Conservation (phyloP, 2,329 filamentous ascomycete genomes). For the Harringtonia lauricola region DNA sequence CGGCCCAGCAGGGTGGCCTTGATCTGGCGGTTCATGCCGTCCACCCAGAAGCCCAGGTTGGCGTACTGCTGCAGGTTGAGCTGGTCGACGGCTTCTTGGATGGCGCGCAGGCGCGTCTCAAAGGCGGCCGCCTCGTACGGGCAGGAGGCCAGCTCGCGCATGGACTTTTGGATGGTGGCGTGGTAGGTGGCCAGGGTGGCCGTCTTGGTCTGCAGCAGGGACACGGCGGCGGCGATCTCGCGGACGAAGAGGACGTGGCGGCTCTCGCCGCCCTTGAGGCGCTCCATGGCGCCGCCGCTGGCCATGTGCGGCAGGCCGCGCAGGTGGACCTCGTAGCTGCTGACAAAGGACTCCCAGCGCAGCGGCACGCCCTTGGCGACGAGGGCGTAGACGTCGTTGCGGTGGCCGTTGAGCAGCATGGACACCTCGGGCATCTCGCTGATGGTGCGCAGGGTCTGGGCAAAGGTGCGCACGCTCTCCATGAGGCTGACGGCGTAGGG, state of each 20-base stretch:
- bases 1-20: constrained; percentile 71
- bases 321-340: constrained; percentile 86
- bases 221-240: constrained; percentile 80
- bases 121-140: constrained; percentile 74
- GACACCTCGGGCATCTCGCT: constrained; percentile 77
- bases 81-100: constrained; percentile 90
- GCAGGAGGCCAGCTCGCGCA: constrained; percentile 75
- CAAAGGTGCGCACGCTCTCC: constrained; percentile 92
- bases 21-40: constrained; percentile 74
- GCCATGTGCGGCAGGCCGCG: constrained; percentile 50
- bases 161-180: constrained; percentile 66
- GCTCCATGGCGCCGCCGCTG: constrained; percentile 33
- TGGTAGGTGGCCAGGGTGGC: constrained; percentile 68
- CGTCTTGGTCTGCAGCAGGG: constrained; percentile 80
- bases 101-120: constrained; percentile 66
- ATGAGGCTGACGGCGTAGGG: constrained; percentile 96
- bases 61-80: constrained; percentile 93
- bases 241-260: constrained; percentile 95
- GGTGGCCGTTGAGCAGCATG: constrained; percentile 79
- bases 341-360: constrained; percentile 96
- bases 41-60: constrained; percentile 85
- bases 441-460: constrained; percentile 79
- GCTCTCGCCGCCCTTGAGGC: constrained; percentile 60
- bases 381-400: constrained; percentile 77
- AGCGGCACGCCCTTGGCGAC: constrained; percentile 81